Evolutionary conservation across 2,329 filamentous ascomycete species (phyloP).

Genomic region (Diaporthe sp.): DNA sequence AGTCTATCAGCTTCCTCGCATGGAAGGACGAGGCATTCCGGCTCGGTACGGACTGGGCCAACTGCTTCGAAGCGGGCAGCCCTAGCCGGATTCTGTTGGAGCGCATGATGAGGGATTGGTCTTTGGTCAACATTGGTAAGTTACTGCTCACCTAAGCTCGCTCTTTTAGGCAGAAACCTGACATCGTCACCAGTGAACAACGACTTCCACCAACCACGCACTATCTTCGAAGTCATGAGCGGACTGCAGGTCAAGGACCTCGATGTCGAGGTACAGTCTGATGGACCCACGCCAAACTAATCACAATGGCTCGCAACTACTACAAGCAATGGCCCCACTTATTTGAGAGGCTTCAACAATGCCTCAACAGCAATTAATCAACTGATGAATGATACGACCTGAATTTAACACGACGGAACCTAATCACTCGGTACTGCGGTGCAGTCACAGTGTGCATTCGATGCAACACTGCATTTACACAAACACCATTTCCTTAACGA

Average conservation of each 20-base stretch:
- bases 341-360: conserved; percentile 38
- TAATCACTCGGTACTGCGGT: conserved; percentile 36
- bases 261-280: conserved; percentile 57
- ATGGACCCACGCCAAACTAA: conserved; percentile 39
- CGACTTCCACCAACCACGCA: conserved; percentile 88
- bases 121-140: conserved; percentile 93
- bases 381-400: conserved; percentile 45
- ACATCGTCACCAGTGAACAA: conserved; percentile 81
- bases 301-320: background rate
- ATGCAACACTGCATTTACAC: conserved; percentile 27
- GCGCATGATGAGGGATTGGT: conserved; percentile 90
- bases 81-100: conserved; percentile 86
- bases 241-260: conserved; percentile 79
- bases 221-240: conserved; percentile 89
- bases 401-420: conserved; percentile 43
- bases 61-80: conserved; percentile 84
- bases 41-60: conserved; percentile 92
- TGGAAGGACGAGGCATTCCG: conserved; percentile 99
- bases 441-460: conserved; percentile 38
- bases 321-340: background rate
- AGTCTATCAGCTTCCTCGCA: conserved; percentile 95
- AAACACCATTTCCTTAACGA: conserved; percentile 47
- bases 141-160: conserved; percentile 30
- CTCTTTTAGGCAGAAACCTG: background rate
- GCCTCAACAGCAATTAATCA: conserved; percentile 39